Base-by-base conservation (phyloP, 106 monocot genomes). In the Agapanthus africanus region DNA sequence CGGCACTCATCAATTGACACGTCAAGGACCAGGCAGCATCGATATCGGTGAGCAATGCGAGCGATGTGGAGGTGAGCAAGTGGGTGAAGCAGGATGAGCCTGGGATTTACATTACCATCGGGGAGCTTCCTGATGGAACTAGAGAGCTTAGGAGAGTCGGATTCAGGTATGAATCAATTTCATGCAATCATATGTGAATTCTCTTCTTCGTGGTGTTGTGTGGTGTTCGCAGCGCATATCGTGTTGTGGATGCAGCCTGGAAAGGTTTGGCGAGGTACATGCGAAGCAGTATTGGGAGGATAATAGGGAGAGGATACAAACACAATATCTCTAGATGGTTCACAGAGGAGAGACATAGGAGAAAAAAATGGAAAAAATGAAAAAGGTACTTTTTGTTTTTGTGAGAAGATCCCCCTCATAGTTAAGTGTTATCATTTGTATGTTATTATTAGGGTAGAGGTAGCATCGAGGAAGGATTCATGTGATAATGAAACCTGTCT, bases 241-340 rank as follows among this genome's bases (percentile, higher is more conserved):
- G n/a, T 25, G 4, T 0, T 21, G 51, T 26, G 5, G 26, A 2
- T 59, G 83, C 85, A 95, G 95, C 66, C 88, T 91, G 13, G 95
- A 95, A 36, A 80, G 77, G 73, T 95, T 95, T 41, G 91, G 88
- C 11, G 95, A 95, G 81, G 85, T 85, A 40, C 80, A 87, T 40
- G 95, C 95, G 11, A 95, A 95, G 81, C 73, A 79, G 73, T 95
- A 91, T 91, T 95, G 95, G 95, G 91, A 95, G 68, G 81, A 91
- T 69, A 91, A 95, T 72, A 71, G 88, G 56, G 95, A 91, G 40
- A 76, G 95, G 66, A 95, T 95, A 78, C 91, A 88, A 71, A 70
- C 88, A 1, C 95, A 95, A 35, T 91, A 95, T 57, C 88, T 95
- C 0, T 97, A 69, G 47, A 39, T n/a, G n/a, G n/a, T n/a, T n/a